Evolutionary conservation across 768 basidiomycete genomes (phyloP).

Genomic region (Boletus reticulatus): DNA sequence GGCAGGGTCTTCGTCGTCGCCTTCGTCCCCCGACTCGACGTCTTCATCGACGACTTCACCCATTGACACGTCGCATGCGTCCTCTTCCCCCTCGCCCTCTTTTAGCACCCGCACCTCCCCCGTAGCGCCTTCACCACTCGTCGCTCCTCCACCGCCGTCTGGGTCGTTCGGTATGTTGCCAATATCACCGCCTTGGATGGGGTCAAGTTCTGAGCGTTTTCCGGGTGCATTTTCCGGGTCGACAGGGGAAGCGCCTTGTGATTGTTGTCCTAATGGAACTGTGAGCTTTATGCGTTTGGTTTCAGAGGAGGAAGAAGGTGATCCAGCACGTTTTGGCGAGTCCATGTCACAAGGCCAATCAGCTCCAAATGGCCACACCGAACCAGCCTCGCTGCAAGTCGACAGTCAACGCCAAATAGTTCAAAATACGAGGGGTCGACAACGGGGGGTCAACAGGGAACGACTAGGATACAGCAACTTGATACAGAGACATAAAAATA

Average conservation of each 20-base stretch:
- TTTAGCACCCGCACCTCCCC: constrained; percentile 40
- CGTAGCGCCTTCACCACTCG: constrained; percentile 20
- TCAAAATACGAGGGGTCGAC: constrained; percentile 20
- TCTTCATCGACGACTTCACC: constrained; percentile 77
- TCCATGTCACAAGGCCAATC: constrained; percentile 44
- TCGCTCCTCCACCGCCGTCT: constrained; percentile 16
- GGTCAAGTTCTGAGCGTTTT: constrained; percentile 87
- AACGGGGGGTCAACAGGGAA: background rate
- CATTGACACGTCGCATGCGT: constrained; percentile 77
- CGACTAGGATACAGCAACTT: no score
- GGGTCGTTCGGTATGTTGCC: constrained; percentile 59
- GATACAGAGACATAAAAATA: background rate
- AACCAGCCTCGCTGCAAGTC: constrained; percentile 3
- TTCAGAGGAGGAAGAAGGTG: constrained; percentile 52
- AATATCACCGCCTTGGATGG: constrained; percentile 74
- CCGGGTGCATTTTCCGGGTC: constrained; percentile 79
- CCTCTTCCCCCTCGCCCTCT: constrained; percentile 62
- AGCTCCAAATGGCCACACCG: constrained; percentile 22
- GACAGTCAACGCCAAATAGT: constrained; percentile 9
- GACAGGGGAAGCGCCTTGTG: constrained; percentile 69
- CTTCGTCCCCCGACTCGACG: constrained; percentile 73
- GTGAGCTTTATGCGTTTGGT: constrained; percentile 59
- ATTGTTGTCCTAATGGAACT: constrained; percentile 41
- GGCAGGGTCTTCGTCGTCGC: constrained; percentile 83
- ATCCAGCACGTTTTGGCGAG: constrained; percentile 65